Evolutionary conservation across 805 yeast species (phyloP).

Genomic region (Yarrowia osloensis): DNA sequence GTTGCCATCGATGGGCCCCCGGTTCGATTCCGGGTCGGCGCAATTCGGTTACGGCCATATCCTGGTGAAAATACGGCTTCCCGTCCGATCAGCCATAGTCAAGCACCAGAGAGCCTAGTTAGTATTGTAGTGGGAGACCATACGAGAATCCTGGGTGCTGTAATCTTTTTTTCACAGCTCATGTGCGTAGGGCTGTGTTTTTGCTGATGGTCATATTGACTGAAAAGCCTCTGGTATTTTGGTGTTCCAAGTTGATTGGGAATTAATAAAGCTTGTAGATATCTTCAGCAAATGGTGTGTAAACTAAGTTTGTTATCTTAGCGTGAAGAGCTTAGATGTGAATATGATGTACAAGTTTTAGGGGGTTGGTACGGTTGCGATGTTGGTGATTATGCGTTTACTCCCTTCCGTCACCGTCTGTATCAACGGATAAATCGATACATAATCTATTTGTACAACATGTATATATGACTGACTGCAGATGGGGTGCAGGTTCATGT

Average conservation of each 20-base stretch:
- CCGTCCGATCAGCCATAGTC: constrained; percentile 24
- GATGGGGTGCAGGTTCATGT: background rate
- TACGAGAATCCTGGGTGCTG: constrained; percentile 26
- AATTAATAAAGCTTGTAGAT: background rate
- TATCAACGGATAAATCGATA: too few relatives aligned
- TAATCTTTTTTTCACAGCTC: background rate
- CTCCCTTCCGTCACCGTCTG: too few relatives aligned
- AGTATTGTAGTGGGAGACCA: constrained; percentile 27
- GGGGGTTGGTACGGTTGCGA: too few relatives aligned
- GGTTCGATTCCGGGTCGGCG: constrained; percentile 22
- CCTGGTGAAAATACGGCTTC: constrained; percentile 23
- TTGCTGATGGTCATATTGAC: too few relatives aligned
- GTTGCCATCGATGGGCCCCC: constrained; percentile 22
- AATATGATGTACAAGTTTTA: too few relatives aligned
- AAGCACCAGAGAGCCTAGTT: constrained; percentile 22
- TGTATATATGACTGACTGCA: background rate
- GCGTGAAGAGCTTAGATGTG: background rate
- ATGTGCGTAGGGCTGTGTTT: background rate
- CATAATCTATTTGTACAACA: background rate
- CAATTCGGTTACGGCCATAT: constrained; percentile 11
- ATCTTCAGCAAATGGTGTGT: too few relatives aligned
- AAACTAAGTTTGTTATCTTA: background rate
- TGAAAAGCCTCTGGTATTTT: too few relatives aligned
- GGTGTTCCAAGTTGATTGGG: background rate
- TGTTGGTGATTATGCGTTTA: too few relatives aligned